phyloP scores from a whole-genome alignment of 2,329 filamentous ascomycete genomes.

The Xylariales sp. region DNA sequence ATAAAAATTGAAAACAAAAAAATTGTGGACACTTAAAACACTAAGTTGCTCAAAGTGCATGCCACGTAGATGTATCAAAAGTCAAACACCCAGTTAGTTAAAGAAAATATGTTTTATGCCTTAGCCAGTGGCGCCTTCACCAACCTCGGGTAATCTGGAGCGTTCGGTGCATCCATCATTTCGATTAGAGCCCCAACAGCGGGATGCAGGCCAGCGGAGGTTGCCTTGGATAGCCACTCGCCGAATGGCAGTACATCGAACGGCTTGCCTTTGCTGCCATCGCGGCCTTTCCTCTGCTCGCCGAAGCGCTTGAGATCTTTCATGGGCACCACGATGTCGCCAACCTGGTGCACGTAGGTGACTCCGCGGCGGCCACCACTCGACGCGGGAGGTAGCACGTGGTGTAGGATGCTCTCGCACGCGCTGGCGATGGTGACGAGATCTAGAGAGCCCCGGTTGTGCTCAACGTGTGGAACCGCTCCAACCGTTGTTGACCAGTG shows the following conservation, averaged over 20 bases:
- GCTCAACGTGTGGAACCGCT: constrained; percentile 16
- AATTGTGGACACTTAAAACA: too few species aligned
- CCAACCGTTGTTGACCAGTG: constrained; percentile 20
- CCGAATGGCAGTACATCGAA: not conserved
- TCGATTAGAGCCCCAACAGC: constrained; percentile 1
- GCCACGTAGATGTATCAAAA: too few species aligned
- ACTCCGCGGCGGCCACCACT: not conserved
- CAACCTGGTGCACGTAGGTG: not conserved
- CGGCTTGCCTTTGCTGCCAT: too few species aligned
- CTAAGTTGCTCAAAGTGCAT: too few species aligned
- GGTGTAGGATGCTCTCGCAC: constrained; percentile 21
- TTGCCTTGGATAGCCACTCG: not conserved
- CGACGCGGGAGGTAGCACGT: not conserved
- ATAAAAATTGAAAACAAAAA: too few species aligned
- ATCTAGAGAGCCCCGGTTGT: constrained; percentile 6
- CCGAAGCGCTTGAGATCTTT: not conserved
- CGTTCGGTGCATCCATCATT: not conserved
- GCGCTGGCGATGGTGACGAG: constrained; percentile 20
- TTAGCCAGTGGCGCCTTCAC: too few species aligned
- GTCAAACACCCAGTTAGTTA: too few species aligned
- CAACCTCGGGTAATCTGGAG: constrained; percentile 2
- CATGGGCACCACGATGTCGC: not conserved
- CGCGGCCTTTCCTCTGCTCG: not conserved
- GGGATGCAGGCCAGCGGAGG: not conserved
- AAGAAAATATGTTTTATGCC: too few species aligned